Evolutionary conservation across 352 stramenopile species (phyloP), one percentile per base, ranked within the genome.

Genomic region (Pythium volutum): DNA sequence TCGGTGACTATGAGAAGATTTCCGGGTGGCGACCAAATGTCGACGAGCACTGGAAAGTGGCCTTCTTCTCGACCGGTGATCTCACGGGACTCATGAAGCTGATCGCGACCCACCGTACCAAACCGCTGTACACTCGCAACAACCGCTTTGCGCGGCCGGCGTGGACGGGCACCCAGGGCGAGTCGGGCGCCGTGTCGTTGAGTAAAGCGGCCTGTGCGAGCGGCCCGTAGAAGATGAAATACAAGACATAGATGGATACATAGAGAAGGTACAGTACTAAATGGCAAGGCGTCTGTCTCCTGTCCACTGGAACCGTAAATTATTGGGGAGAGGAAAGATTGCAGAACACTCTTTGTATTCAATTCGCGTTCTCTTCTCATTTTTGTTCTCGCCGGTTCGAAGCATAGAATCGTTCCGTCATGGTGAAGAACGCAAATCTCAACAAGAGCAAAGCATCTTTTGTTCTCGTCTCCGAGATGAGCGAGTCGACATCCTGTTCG

Each of bases 21-120:
- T 38, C 34, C 4, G 48, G 42, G 4, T 74, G 67, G 70, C 36
- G n/a, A 9, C 64, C 55, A 18, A 39, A 59, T 43, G 26, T 62
- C 25, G 58, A 71, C n/a, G 55, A 56, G 46, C 51, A 69, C 16
- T 70, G 54, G 23, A 63, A 55, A 23, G 48, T 70, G 26, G 55
- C 59, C 52, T 70, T 75, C 43, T 77, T 73, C 55, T 77, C 70
- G 36, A 73, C 66, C 2, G 70, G 70, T 3, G 48, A 77, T 20
- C 56, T 77, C 62, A 51, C 57, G 1, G 55, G 50, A 2, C 48
- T 77, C 43, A 67, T 77, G 63, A 42, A 62, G 15, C 58, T 59
- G 5, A 70, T 77, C 14, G 49, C 56, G 6, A 22, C 51, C 22
- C 55, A 66, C 23, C 31, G 46, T 12, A 36, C 22, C 25, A 55